phyloP scores from a whole-genome alignment of 305 asterid species.

The Euphrasia arctica region DNA sequence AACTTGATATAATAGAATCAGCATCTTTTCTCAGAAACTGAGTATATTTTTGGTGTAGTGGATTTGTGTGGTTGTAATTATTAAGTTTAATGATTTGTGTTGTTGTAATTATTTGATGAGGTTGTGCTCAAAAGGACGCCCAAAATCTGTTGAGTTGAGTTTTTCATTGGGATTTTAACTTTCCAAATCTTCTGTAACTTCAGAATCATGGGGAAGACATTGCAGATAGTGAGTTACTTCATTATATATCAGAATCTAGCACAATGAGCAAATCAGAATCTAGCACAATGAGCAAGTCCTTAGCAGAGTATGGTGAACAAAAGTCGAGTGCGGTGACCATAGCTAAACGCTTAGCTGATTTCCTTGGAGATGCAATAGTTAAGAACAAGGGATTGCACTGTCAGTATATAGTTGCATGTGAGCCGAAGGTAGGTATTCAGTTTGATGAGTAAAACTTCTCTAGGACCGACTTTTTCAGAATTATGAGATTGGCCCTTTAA shows the following conservation, averaged over 20 bases:
- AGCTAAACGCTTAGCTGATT: conserved; percentile 96
- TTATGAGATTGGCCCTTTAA: conserved; percentile 17
- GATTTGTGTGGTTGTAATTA: too few species aligned
- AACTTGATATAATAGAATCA: conserved; percentile 14
- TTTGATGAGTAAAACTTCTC: conserved; percentile 4
- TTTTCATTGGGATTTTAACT: conserved; percentile 20
- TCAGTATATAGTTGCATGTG: conserved; percentile 97
- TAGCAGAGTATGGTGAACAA: conserved; percentile 93
- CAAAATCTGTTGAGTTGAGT: conserved; percentile 11
- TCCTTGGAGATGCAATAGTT: conserved; percentile 97
- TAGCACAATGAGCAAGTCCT: conserved; percentile 99
- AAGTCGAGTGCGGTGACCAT: conserved; percentile 99
- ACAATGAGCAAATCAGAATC: conserved; percentile 99
- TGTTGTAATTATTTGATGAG: too few species aligned
- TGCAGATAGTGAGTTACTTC: conserved; percentile 93
- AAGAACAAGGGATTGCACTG: conserved; percentile 96
- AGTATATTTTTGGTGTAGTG: too few species aligned
- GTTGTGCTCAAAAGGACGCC: too few species aligned
- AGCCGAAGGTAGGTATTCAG: conserved; percentile 72
- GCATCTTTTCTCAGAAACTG: not conserved
- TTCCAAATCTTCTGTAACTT: conserved; percentile 27
- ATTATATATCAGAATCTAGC: conserved; percentile 97
- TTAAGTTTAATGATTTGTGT: too few species aligned
- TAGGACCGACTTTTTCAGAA: conserved; percentile 10
- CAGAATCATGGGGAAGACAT: conserved; percentile 96